Evolutionary conservation across 768 basidiomycete genomes (phyloP).

Genomic region (Lyophyllum atratum): DNA sequence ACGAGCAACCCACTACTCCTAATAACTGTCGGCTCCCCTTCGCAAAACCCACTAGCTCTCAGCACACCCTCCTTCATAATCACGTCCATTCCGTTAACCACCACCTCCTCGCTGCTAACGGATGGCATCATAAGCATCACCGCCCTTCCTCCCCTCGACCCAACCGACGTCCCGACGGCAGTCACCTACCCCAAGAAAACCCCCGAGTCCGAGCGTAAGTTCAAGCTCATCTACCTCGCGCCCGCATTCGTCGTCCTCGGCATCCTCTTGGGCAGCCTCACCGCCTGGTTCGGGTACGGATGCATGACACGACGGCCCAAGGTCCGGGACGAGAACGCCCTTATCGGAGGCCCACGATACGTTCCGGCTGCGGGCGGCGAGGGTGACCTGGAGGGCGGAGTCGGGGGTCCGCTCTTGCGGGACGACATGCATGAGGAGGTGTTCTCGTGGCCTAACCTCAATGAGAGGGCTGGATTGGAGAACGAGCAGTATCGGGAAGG

Average conservation of each 20-base stretch:
- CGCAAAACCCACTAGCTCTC: neutral
- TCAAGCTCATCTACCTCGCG: slow-evolving; percentile 24
- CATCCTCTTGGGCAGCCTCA: slow-evolving; percentile 28
- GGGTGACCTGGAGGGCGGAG: slow-evolving; percentile 16
- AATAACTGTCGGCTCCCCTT: neutral
- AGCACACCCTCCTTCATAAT: neutral
- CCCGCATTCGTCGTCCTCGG: slow-evolving; percentile 34
- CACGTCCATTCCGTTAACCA: slow-evolving; percentile 11
- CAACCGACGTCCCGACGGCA: slow-evolving; percentile 3
- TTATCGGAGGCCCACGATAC: slow-evolving; percentile 24
- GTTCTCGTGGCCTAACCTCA: slow-evolving; percentile 18
- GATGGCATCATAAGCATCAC: slow-evolving; percentile 16
- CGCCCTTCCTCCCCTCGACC: slow-evolving; percentile 6
- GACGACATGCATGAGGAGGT: slow-evolving; percentile 11
- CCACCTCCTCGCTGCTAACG: slow-evolving; percentile 10
- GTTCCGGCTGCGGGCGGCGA: slow-evolving; percentile 18
- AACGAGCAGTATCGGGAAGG: slow-evolving; percentile 16
- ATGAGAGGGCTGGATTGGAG: neutral
- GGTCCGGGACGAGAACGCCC: slow-evolving; percentile 6
- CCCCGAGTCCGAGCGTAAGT: slow-evolving; percentile 1
- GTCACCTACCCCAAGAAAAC: slow-evolving; percentile 1
- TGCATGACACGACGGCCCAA: slow-evolving; percentile 28
- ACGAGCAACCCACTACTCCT: neutral
- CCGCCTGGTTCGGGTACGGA: slow-evolving; percentile 38
- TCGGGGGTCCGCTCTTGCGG: slow-evolving; percentile 7